Conservation (phyloP, 176 grass and related monocot genomes). For the Microstegium vimineum region DNA sequence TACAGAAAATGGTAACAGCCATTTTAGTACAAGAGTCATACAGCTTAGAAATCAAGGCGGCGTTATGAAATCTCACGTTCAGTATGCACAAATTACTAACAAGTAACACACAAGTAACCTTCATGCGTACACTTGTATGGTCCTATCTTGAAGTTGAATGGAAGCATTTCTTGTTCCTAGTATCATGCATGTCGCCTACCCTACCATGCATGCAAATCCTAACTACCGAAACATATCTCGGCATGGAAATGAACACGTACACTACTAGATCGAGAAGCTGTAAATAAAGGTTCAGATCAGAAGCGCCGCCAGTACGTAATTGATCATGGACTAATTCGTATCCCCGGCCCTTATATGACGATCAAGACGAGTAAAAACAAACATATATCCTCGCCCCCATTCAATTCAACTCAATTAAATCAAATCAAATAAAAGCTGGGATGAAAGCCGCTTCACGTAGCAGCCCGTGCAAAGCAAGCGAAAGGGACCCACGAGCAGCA, state of each 20-base stretch:
- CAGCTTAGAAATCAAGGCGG: not conserved
- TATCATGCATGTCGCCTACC: not conserved
- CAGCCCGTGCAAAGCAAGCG: conserved; percentile 56
- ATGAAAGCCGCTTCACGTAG: not conserved
- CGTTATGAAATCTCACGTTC: not conserved
- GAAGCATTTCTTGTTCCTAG: not conserved
- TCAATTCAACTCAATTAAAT: conserved; percentile 13
- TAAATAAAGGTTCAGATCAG: not conserved
- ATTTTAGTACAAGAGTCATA: too few relatives aligned
- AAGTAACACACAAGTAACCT: not conserved
- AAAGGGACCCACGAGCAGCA: conserved; percentile 42
- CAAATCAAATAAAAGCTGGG: conserved; percentile 4
- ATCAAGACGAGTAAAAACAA: not conserved
- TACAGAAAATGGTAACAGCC: too few relatives aligned
- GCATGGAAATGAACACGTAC: not conserved
- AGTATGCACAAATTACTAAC: not conserved
- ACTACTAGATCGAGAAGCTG: not conserved
- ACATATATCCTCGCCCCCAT: not conserved
- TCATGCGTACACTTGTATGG: not conserved
- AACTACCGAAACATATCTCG: not conserved
- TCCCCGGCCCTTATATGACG: not conserved
- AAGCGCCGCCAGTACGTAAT: not conserved
- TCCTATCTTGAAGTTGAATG: conserved; percentile 18
- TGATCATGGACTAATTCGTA: conserved; percentile 9
- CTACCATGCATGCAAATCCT: conserved; percentile 10